Evolutionary conservation across 192 early-diverging fungal species (phyloP), one percentile per base, ranked within the genome.

Genomic region (Gryganskiella cystojenkinii): DNA sequence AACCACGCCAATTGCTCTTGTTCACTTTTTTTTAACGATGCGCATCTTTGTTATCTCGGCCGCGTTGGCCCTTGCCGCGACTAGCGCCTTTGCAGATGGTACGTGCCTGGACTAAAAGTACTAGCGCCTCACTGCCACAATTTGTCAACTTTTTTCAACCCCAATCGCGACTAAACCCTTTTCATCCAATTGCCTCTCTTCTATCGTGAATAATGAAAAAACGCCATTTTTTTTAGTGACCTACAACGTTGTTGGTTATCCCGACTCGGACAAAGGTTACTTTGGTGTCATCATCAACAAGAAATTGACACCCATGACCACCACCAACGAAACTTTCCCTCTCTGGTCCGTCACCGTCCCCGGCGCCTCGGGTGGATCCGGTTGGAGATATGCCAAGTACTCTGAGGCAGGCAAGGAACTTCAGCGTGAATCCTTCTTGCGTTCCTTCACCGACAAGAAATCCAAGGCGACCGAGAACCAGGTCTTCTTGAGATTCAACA

Each of bases 191-290:
- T 24, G 22, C 17, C 30, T 27, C 27, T 3, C n/a, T n/a, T 9
- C n/a, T 4, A 40, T 35, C 55, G 35, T 20, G 3, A 57, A 42
- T 6, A 57, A 37, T 30, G 20, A 20, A 5, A 24, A n/a, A 46
- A 33, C 20, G 19, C n/a, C 3, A 34, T 20, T 27, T 28, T 22
- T 8, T 40, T 31, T 50, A 75, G 72, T 75, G 25, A 67, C 65
- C 15, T 75, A 67, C 46, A 75, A 67, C 27, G 72, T 75, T 46
- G 45, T 75, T 7, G 72, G 72, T 17, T 67, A 30, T 31, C 72
- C 64, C 19, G 64, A 75, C 44, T 40, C 64, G 10, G 42, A 35
- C 2, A 42, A 7, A n/a, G 64, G 62, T 22, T 34, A 40, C 8
- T 67, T 75, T 22, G 72, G 58, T 33, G 72, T 75, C 19, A 0